Evolutionary conservation across 306 rosid species (phyloP), one percentile per base, ranked within the genome.

Genomic region (Hippophae tibetana): DNA sequence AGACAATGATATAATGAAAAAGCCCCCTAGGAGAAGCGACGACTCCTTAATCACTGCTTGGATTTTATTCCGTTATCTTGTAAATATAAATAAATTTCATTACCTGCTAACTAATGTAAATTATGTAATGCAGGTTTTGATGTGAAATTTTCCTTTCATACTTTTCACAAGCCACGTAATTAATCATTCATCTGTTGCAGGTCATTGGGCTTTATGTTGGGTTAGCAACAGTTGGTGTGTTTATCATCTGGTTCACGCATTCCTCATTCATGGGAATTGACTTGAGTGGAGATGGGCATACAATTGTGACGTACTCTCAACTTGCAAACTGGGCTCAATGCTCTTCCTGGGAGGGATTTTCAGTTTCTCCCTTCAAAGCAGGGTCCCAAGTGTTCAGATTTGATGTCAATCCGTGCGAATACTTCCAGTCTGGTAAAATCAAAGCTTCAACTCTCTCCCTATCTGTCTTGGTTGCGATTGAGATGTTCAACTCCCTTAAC

Each of bases 61-160:
- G 96, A 80, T 80, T 70, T 73, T 88, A 68, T 81, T 92, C 79
- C 98, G 95, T 73, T 92, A 92, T 69, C 67, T 92, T 95, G 98
- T 92, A 83, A 43, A 42, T 43, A 43, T 63, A 52, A 0, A 5
- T 38, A 6, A 31, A 2, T 31, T 31, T 31, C 38, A 1, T 31
- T 31, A 2, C 38, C 38, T 31, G 38, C 4, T 31, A 18, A 18
- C 23, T 18, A 18, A 18, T 18, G 23, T 31, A 2, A 31, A 31
- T 31, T 31, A 31, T 31, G 38, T 31, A 31, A 31, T 31, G 38
- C 38, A 31, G 38, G 38, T 31, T 31, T 31, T 31, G 38, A 31
- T 31, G 38, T 31, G 38, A 31, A 31, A 31, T 31, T 31, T 31
- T 31, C 38, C 38, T 31, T 31, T 31, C 38, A 31, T 31, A 31